Base-by-base conservation (phyloP, 495 filamentous ascomycete species). In the Apiosordaria backusii region DNA sequence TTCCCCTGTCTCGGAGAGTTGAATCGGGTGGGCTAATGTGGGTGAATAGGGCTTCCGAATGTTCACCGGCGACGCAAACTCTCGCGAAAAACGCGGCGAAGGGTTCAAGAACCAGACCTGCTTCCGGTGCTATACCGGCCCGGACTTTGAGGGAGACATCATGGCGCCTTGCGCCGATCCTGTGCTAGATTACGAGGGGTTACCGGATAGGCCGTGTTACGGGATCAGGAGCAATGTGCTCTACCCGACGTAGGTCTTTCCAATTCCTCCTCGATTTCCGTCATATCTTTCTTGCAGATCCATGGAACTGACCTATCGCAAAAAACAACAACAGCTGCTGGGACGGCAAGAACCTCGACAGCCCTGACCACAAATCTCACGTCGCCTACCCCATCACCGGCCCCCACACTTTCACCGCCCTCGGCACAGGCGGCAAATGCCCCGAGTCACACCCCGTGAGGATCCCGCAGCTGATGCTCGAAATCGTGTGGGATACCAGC, bases 321-420 rank as follows among this genome's bases (percentile, higher is more conserved):
- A n/a, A n/a, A n/a, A n/a, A n/a, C n/a, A n/a, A n/a, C n/a, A n/a
- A n/a, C n/a, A n/a, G 3, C 4, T 92, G 89, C 81, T 91, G 89
- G 89, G 88, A 91, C 71, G 89, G 89, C 25, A 80, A 88, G 72
- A 83, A 89, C 64, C 69, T 83, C 23, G 87, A 89, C 65, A 82
- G 84, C 3, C 60, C 70, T 0, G 81, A 88, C 70, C 88, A 90
- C 78, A 83, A 83, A 67, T 80, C 79, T 60, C 89, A 92, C 72
- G 80, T 92, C 71, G 81, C 84, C 18, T 92, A 89, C 77, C 26
- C 59, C 4, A 85, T 89, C 0, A 76, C 81, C 54, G 76, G 83
- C 18, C n/a, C n/a, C n/a, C n/a, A n/a, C n/a, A n/a, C n/a, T n/a
- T n/a, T n/a, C n/a, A 85, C 89, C 13, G 87, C 68, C 35, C 67